Conservation (phyloP, 257 asterid genomes). For the Avicennia marina region DNA sequence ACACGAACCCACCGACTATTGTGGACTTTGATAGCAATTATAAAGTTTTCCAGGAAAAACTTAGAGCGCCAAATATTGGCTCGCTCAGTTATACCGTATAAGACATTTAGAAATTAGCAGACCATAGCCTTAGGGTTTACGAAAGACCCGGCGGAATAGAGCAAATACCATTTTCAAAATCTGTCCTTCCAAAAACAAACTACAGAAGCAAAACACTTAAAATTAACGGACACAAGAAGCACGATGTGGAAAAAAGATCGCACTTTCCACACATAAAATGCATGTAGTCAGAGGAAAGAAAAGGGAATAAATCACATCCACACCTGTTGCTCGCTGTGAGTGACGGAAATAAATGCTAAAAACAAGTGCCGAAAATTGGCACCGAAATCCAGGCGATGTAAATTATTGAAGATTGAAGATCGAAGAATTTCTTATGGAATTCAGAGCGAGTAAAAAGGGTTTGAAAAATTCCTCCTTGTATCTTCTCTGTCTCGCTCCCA, state of each 20-base stretch:
- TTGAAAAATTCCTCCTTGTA: too few species aligned
- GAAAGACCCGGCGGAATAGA: slow-evolving; percentile 3
- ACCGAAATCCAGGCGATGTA: neutral
- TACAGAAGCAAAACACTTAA: neutral
- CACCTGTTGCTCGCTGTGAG: slow-evolving; percentile 25
- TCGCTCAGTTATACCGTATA: neutral
- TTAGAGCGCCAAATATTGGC: neutral
- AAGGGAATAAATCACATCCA: neutral
- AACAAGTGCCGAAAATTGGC: slow-evolving; percentile 4
- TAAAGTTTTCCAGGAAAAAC: neutral
- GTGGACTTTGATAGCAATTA: neutral
- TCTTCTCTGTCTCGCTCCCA: too few species aligned
- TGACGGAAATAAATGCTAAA: neutral
- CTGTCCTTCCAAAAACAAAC: neutral
- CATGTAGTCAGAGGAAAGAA: neutral
- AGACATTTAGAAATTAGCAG: neutral
- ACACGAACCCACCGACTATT: neutral
- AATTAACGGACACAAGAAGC: neutral
- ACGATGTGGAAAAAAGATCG: neutral
- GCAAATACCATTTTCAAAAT: too few species aligned
- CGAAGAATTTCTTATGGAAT: neutral
- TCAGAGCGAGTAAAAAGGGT: slow-evolving; percentile 16
- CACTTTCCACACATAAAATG: neutral
- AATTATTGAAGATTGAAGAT: neutral
- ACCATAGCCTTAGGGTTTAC: slow-evolving; percentile 28